Evolutionary conservation across 768 basidiomycete genomes (phyloP).

Genomic region (Collybiopsis confluens): DNA sequence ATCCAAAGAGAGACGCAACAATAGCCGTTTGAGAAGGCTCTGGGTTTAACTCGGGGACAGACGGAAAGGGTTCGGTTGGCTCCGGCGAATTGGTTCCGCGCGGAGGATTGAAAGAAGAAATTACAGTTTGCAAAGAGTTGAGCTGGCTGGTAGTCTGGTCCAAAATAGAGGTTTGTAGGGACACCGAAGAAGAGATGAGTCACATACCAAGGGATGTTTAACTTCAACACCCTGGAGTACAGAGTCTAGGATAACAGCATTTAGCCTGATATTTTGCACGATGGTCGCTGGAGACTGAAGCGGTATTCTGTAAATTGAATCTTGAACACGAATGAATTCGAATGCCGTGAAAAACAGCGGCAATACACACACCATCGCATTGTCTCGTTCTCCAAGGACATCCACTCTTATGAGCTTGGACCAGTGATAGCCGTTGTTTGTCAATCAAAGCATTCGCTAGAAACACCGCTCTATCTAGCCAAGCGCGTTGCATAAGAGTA

Average conservation of each 20-base stretch:
- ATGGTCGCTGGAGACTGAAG: slow-evolving; percentile 62
- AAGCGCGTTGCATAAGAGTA: slow-evolving; percentile 3
- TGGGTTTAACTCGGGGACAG: neutral
- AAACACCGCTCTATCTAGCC: slow-evolving; percentile 15
- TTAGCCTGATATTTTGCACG: slow-evolving; percentile 54
- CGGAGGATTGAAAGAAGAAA: slow-evolving; percentile 28
- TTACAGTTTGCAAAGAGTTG: slow-evolving; percentile 42
- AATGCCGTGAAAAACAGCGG: neutral
- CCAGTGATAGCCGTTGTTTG: slow-evolving; percentile 63
- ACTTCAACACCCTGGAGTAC: slow-evolving; percentile 51
- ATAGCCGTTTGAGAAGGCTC: slow-evolving; percentile 37
- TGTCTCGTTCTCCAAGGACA: slow-evolving; percentile 84
- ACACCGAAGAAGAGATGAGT: slow-evolving; percentile 1
- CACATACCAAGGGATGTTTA: slow-evolving; percentile 70
- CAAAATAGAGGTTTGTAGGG: slow-evolving; percentile 5
- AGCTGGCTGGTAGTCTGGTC: slow-evolving; percentile 58
- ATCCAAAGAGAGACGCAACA: slow-evolving; percentile 47
- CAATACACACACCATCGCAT: slow-evolving; percentile 55
- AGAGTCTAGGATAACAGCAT: slow-evolving; percentile 49
- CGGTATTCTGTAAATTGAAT: slow-evolving; percentile 71
- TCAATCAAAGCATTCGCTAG: slow-evolving; percentile 68
- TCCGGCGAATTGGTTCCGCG: slow-evolving; percentile 11
- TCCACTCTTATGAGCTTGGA: slow-evolving; percentile 71
- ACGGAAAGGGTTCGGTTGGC: neutral
- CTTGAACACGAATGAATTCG: slow-evolving; percentile 23